Base-by-base conservation (phyloP, 1,284 basidiomycete species). In the Cryptococcus maquisensis region DNA sequence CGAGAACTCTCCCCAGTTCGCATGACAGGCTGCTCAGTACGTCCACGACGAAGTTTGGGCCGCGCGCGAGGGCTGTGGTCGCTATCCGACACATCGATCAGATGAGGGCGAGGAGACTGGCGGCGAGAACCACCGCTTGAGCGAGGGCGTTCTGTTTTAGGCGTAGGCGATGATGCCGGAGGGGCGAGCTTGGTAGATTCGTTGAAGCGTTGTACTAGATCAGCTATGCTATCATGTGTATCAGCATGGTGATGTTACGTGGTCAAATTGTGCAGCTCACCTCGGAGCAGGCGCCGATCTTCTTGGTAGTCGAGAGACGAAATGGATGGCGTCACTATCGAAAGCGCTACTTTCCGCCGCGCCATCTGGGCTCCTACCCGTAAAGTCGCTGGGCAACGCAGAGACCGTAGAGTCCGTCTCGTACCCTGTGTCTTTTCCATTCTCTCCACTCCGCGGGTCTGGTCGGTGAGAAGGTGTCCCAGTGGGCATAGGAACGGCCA, bases 321-420 rank as follows among this genome's bases (percentile, higher is more conserved):
- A 74, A 7, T 49, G 58, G 18, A 67, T 59, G 0, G 57, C 53
- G 44, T 77, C 77, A 52, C 70, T 74, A 38, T 77, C 75, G 9
- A 71, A 61, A 2, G 71, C 73, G 54, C 75, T 76, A 60, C 26
- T 28, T 10, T 28, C 13, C 50, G 46, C 21, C 21, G 32, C 21
- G 28, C 39, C 36, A 15, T 37, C 43, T 2, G 46, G 36, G 37
- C 54, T 52, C 38, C 45, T 46, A 12, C 28, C 49, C 10, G 44
- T 39, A 12, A 59, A 59, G 40, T 57, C 49, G n/a, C 64, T 59
- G 5, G 66, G 65, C 9, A 79, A 76, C 2, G 86, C 89, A n/a
- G 86, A 89, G 53, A 94, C 90, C 1, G 91, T 95, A 10, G 90
- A 93, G 68, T 95, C 91, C 67, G 87, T 92, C 43, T 90, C 90